Conservation (phyloP, 139 green algal species). For the Eudorina sp. region DNA sequence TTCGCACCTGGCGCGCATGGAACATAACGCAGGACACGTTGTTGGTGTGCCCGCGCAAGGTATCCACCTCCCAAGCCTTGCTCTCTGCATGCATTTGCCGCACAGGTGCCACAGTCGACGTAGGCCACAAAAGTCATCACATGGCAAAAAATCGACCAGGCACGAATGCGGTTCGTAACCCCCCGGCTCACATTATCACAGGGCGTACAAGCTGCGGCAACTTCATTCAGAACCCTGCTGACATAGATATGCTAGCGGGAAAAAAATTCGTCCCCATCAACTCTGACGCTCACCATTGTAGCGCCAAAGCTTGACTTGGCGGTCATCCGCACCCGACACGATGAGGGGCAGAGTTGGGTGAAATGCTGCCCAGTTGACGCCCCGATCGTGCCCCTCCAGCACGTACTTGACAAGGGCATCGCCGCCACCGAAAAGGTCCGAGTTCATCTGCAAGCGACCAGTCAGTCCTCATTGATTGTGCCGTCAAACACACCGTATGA, state of each 20-base stretch:
- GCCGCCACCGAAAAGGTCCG: constrained; percentile 97
- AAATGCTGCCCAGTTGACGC: constrained; percentile 99
- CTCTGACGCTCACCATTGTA: constrained; percentile 99
- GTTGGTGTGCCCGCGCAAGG: constrained; percentile 99
- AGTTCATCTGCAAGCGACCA: constrained; percentile 96
- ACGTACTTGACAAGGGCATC: constrained; percentile 99
- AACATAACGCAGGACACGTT: constrained; percentile 99
- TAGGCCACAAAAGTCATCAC: too few relatives aligned
- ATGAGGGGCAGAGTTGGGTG: constrained; percentile 98
- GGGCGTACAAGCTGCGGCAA: too few relatives aligned
- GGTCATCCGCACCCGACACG: constrained; percentile 98
- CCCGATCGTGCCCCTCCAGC: constrained; percentile 98
- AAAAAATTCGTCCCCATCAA: too few relatives aligned
- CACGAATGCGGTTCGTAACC: too few relatives aligned
- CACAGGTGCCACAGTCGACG: too few relatives aligned
- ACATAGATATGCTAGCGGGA: too few relatives aligned
- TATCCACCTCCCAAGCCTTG: constrained; percentile 99
- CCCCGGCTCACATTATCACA: too few relatives aligned
- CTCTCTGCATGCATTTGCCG: constrained; percentile 85
- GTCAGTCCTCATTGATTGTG: too few relatives aligned
- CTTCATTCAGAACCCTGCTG: too few relatives aligned
- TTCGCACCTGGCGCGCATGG: constrained; percentile 89
- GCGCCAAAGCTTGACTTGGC: constrained; percentile 98
- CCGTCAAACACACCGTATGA: too few relatives aligned
- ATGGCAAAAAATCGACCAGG: too few relatives aligned